These are phyloP conservation scores for Rhodotorula sp. DNA, from an alignment of 1,284 basidiomycete genomes.

Conservation along the genomic window DNA sequence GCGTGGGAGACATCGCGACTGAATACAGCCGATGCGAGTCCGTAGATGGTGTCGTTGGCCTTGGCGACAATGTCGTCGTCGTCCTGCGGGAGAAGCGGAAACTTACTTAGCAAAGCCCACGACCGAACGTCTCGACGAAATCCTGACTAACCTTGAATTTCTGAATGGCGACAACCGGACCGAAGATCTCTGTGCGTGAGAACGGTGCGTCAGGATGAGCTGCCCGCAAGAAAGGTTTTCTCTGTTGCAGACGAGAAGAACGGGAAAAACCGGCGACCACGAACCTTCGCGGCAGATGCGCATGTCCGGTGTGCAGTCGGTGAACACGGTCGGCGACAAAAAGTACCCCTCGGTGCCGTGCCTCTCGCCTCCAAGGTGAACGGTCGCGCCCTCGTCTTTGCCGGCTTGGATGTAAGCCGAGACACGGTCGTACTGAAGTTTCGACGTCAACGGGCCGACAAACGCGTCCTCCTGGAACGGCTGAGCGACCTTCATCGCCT, in stretches of 20 bases:
- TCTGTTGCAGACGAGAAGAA: background rate
- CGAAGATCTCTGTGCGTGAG: conserved; percentile 48
- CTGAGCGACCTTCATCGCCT: conserved; percentile 65
- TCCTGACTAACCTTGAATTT: conserved; percentile 53
- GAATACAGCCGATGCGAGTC: conserved; percentile 84
- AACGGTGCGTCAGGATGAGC: background rate
- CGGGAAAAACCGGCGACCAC: conserved; percentile 57
- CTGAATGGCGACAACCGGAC: conserved; percentile 65
- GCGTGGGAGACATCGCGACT: conserved; percentile 73
- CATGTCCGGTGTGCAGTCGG: conserved; percentile 70
- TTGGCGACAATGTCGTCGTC: conserved; percentile 57
- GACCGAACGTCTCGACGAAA: conserved; percentile 51
- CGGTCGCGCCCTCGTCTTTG: conserved; percentile 73
- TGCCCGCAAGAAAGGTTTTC: background rate
- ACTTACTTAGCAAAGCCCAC: conserved; percentile 17
- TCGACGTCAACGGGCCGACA: conserved; percentile 83
- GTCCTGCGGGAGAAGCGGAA: conserved; percentile 17
- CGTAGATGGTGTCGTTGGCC: conserved; percentile 82
- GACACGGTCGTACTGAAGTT: conserved; percentile 62
- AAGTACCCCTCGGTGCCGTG: conserved; percentile 64
- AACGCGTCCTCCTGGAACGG: conserved; percentile 69
- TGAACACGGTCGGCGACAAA: conserved; percentile 77
- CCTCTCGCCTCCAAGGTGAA: conserved; percentile 72
- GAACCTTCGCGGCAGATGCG: conserved; percentile 76
- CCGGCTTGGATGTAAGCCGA: conserved; percentile 85